phyloP scores from a whole-genome alignment of 2,329 filamentous ascomycete species.

The Chrysosphaeria jannelii region DNA sequence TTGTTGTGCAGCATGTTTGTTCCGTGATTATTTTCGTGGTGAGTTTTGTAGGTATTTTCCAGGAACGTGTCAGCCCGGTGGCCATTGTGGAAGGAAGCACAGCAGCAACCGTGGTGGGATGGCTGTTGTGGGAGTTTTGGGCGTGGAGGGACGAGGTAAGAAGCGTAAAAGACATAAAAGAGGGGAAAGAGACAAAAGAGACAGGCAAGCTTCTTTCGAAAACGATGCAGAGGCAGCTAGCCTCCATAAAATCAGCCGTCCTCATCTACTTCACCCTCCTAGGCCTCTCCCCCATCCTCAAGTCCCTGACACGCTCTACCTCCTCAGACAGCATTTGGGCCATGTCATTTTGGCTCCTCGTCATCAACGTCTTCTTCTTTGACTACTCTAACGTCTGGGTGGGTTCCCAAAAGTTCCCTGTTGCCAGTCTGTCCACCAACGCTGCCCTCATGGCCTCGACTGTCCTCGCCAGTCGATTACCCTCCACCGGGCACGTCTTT shows the following conservation, averaged over 20 bases:
- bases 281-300: slow-evolving; percentile 79
- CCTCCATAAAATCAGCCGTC: slow-evolving; percentile 71
- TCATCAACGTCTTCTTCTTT: slow-evolving; percentile 93
- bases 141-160: slow-evolving; percentile 32
- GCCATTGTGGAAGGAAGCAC: slow-evolving; percentile 67
- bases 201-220: background rate
- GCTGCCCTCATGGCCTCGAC: slow-evolving; percentile 90
- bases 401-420: slow-evolving; percentile 26
- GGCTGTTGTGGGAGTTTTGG: slow-evolving; percentile 83
- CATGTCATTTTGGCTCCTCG: slow-evolving; percentile 72
- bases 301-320: slow-evolving; percentile 80
- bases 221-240: slow-evolving; percentile 16
- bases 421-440: slow-evolving; percentile 59
- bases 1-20: slow-evolving; percentile 90
- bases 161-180: too few species aligned
- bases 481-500: slow-evolving; percentile 80
- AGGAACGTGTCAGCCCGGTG: slow-evolving; percentile 68
- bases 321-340: slow-evolving; percentile 93
- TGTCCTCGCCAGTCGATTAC: slow-evolving; percentile 67
- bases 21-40: slow-evolving; percentile 85
- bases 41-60: slow-evolving; percentile 73
- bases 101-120: slow-evolving; percentile 55
- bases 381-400: slow-evolving; percentile 50
- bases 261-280: slow-evolving; percentile 82
- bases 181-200: slow-evolving; percentile 1